A percentile compares a stretch with the other conserved stretches of the same genome.
These are phyloP conservation scores for Prunus davidiana DNA, from an alignment of 306 rosid species.

Conservation along the genomic window DNA sequence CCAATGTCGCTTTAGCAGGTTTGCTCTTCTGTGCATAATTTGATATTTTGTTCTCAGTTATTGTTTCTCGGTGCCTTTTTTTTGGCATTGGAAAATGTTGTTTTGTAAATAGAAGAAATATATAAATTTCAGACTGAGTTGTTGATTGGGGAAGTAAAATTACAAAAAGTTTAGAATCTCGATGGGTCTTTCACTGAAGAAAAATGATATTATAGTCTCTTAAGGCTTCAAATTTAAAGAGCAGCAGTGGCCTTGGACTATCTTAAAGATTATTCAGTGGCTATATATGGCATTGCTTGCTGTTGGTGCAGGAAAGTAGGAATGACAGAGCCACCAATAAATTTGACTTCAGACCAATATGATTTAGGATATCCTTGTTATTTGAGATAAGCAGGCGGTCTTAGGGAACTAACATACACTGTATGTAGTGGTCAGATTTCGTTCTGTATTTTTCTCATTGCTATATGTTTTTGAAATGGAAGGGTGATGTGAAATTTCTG, in stretches of 20 bases:
- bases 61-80: background rate
- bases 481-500: background rate
- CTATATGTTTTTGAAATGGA: background rate
- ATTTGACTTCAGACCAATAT: background rate
- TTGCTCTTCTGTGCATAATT: conserved; percentile 9
- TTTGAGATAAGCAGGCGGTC: background rate
- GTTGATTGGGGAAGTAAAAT: background rate
- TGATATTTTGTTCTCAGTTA: background rate
- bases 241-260: background rate
- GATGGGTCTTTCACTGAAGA: background rate
- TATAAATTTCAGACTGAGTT: background rate
- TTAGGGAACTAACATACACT: background rate
- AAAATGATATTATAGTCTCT: background rate
- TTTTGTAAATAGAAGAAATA: background rate
- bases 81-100: background rate
- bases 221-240: background rate
- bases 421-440: background rate
- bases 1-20: conserved; percentile 90
- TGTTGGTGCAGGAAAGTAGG: background rate
- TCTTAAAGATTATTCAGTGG: background rate
- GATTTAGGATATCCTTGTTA: background rate
- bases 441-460: background rate
- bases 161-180: background rate
- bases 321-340: background rate
- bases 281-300: background rate